Evolutionary conservation across 805 yeast genomes (phyloP).

Genomic region (Saccharomycopsis capsularis): DNA sequence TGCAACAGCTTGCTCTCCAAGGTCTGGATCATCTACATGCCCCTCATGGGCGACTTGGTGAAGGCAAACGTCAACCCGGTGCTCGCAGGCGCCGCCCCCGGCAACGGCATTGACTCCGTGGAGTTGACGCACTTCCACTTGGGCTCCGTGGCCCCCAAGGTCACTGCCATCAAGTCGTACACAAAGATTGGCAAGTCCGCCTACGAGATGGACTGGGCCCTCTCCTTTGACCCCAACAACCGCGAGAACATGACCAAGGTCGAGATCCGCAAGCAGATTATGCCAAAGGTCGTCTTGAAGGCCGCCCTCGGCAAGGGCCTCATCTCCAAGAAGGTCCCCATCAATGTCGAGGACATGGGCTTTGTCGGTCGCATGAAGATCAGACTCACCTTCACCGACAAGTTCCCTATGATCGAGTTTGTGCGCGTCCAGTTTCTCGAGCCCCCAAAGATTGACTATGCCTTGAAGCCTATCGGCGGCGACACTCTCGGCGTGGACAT

Average conservation of each 20-base stretch:
- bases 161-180: slow-evolving; percentile 64
- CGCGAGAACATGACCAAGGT: slow-evolving; percentile 77
- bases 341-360: slow-evolving; percentile 74
- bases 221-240: slow-evolving; percentile 75
- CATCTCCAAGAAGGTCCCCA: slow-evolving; percentile 66
- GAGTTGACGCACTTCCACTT: slow-evolving; percentile 70
- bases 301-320: slow-evolving; percentile 77
- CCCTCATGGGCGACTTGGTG: slow-evolving; percentile 71
- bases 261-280: slow-evolving; percentile 61
- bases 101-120: slow-evolving; percentile 71
- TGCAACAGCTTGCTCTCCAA: slow-evolving; percentile 67
- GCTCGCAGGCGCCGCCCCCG: slow-evolving; percentile 68
- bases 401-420: slow-evolving; percentile 71
- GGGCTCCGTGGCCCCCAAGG: slow-evolving; percentile 75
- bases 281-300: slow-evolving; percentile 77
- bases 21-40: slow-evolving; percentile 88
- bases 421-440: slow-evolving; percentile 69
- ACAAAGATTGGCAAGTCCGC: slow-evolving; percentile 60
- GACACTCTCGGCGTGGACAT: slow-evolving; percentile 81
- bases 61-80: slow-evolving; percentile 58
- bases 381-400: slow-evolving; percentile 51
- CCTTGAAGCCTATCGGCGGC: slow-evolving; percentile 82
- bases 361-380: slow-evolving; percentile 57
- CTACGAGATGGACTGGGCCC: slow-evolving; percentile 80
- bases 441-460: slow-evolving; percentile 73